Evolutionary conservation across 345 rosid species (phyloP).

Genomic region (Angophora floribunda): DNA sequence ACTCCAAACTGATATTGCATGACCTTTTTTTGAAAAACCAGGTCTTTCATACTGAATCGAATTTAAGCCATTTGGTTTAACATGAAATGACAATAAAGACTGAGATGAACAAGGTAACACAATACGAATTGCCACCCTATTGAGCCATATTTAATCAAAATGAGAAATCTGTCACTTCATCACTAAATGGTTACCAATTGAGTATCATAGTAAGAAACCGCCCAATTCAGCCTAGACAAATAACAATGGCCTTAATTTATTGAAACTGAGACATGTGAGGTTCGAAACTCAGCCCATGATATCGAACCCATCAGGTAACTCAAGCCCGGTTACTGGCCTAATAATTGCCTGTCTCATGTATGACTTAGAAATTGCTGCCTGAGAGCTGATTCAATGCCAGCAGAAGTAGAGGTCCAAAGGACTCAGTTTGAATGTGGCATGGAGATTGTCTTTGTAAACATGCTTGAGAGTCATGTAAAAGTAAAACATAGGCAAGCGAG

Average conservation of each 20-base stretch:
- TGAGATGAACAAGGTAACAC: not conserved
- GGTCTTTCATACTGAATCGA: not conserved
- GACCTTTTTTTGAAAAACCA: not conserved
- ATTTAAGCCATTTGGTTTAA: not conserved
- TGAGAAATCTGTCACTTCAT: not conserved
- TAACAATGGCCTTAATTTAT: not conserved
- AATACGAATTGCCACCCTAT: not conserved
- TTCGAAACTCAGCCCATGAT: not conserved
- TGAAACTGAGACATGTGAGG: not conserved
- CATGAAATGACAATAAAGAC: not conserved
- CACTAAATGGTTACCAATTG: not conserved
- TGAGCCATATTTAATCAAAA: not conserved
- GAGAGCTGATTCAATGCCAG: not conserved
- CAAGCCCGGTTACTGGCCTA: not conserved
- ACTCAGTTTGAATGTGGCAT: not conserved
- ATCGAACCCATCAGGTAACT: not conserved
- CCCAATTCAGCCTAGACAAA: not conserved
- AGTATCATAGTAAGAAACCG: not conserved
- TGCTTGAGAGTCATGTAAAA: conserved; percentile 23
- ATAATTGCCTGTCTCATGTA: not conserved
- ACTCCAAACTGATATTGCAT: not conserved
- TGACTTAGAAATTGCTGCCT: not conserved
- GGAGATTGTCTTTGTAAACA: conserved; percentile 1
- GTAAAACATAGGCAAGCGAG: not conserved
- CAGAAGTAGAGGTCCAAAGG: not conserved